A percentile compares a stretch with the other conserved stretches of the same genome.
Evolutionary conservation across 495 filamentous ascomycete genomes (phyloP).

Genomic region (Daldinia grandis): DNA sequence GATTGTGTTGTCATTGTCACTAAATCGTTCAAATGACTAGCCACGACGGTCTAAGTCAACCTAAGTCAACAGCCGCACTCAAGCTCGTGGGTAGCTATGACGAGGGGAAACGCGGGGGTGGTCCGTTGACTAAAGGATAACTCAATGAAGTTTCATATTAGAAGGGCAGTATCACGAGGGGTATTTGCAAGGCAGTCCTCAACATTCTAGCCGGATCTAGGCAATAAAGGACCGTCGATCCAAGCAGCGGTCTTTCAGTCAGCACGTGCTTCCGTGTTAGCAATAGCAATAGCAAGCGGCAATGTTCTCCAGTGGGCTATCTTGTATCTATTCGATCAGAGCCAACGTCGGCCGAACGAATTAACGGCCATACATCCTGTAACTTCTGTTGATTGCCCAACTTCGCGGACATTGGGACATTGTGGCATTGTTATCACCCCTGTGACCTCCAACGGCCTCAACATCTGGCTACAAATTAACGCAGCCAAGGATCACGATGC

Average conservation of each 20-base stretch:
- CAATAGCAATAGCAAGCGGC: conserved; percentile 18
- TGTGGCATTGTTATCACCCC: conserved; percentile 36
- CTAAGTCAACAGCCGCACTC: conserved; percentile 17
- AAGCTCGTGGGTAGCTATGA: conserved; percentile 18
- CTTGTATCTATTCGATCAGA: conserved; percentile 33
- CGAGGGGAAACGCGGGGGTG: conserved; percentile 33
- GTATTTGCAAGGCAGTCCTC: conserved; percentile 29
- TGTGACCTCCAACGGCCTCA: conserved; percentile 26
- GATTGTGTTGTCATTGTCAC: conserved; percentile 39
- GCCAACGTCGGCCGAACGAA: conserved; percentile 25
- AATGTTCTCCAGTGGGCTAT: background rate
- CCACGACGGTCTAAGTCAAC: conserved; percentile 8
- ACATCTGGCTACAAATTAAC: conserved; percentile 27
- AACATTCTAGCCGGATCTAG: conserved; percentile 39
- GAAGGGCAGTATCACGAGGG: conserved; percentile 38
- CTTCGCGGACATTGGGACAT: conserved; percentile 28
- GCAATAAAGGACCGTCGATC: conserved; percentile 27
- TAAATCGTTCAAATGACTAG: conserved; percentile 43
- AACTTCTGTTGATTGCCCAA: conserved; percentile 19
- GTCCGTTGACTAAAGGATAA: conserved; percentile 29
- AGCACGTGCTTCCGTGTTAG: conserved; percentile 28
- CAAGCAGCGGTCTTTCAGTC: conserved; percentile 14
- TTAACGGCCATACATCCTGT: conserved; percentile 14
- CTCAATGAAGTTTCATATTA: conserved; percentile 34
- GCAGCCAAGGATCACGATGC: conserved; percentile 37